These are phyloP conservation scores for Trichocomaceae sp. DNA, from an alignment of 2,329 filamentous ascomycete species.

Conservation along the genomic window DNA sequence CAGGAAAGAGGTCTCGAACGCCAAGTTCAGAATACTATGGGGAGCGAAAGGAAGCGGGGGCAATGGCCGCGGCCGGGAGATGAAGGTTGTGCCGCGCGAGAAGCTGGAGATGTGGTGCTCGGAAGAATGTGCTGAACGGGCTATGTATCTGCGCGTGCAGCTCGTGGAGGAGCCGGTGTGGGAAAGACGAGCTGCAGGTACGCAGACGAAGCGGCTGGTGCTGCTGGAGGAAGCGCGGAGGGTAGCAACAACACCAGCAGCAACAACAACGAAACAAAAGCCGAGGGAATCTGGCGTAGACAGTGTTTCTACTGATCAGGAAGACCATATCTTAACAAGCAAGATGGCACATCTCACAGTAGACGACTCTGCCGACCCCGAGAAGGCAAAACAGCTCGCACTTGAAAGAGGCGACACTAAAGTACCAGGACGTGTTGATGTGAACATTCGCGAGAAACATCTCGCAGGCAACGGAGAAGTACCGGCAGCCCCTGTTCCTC, in stretches of 20 bases:
- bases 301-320: constrained; percentile 11
- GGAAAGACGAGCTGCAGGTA: constrained; percentile 58
- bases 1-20: constrained; percentile 49
- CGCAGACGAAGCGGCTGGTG: constrained; percentile 49
- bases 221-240: constrained; percentile 57
- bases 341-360: constrained; percentile 24
- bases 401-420: constrained; percentile 31
- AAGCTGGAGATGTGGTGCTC: constrained; percentile 85
- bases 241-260: constrained; percentile 3
- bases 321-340: constrained; percentile 17
- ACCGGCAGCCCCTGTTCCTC: constrained; percentile 27
- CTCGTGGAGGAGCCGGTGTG: constrained; percentile 78
- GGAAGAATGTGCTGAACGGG: constrained; percentile 67
- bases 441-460: constrained; percentile 30
- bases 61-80: constrained; percentile 45
- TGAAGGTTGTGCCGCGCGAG: constrained; percentile 61
- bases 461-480: background rate
- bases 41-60: constrained; percentile 45
- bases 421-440: constrained; percentile 24
- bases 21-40: constrained; percentile 62
- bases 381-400: constrained; percentile 26
- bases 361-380: constrained; percentile 14
- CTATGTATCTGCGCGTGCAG: constrained; percentile 82
- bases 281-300: constrained; percentile 14
- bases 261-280: constrained; percentile 15